Conservation (phyloP, 306 rosid species). For the Phaseolus lunatus region DNA sequence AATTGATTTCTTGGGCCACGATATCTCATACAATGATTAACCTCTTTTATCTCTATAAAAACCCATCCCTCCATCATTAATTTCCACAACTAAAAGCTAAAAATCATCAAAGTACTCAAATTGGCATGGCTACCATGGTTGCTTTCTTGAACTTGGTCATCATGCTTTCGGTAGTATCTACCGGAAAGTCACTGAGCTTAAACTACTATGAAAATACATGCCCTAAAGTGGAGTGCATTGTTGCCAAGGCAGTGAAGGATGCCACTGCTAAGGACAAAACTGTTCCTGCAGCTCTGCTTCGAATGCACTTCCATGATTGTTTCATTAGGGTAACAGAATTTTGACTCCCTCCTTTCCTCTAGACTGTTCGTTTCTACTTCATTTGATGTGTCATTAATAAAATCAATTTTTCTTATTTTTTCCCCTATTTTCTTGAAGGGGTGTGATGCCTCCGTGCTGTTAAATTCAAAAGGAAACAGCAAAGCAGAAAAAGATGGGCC, state of each 20-base stretch:
- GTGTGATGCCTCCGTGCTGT: conserved; percentile 83
- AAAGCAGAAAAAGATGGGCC: conserved; percentile 84
- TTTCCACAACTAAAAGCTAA: conserved; percentile 41
- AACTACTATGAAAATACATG: conserved; percentile 79
- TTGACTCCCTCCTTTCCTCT: neutral
- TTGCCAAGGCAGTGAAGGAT: conserved; percentile 51
- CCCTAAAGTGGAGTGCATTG: conserved; percentile 65
- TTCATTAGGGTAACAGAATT: conserved; percentile 70
- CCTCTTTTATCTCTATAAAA: conserved; percentile 55
- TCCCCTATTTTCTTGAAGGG: conserved; percentile 53
- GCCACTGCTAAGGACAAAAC: conserved; percentile 62
- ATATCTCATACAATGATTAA: conserved; percentile 30
- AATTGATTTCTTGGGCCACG: conserved; percentile 57
- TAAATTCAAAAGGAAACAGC: conserved; percentile 73
- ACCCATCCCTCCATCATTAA: conserved; percentile 33
- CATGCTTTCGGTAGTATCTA: conserved; percentile 53
- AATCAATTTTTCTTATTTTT: neutral
- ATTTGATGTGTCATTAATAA: conserved; percentile 14
- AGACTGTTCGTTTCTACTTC: neutral
- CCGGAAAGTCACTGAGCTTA: conserved; percentile 64
- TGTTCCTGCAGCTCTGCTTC: conserved; percentile 80
- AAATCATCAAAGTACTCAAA: conserved; percentile 23
- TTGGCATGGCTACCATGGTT: conserved; percentile 53
- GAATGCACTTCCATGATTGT: conserved; percentile 89
- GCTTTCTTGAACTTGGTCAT: conserved; percentile 56